Evolutionary conservation across 768 basidiomycete species (phyloP).

Genomic region (Butyriboletus loyo): DNA sequence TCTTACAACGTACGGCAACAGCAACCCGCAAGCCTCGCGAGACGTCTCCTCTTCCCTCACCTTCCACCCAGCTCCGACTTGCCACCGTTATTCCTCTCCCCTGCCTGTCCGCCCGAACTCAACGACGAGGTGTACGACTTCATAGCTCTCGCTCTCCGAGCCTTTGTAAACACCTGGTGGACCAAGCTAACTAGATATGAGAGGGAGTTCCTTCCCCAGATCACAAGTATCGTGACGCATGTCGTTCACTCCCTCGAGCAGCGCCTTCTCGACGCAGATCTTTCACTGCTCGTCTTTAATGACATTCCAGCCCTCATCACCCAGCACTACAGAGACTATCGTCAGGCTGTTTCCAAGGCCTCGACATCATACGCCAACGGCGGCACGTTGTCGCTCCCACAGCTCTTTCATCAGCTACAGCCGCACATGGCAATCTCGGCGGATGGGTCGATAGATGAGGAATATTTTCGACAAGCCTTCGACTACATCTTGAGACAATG

Average conservation of each 20-base stretch:
- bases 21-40: constrained; percentile 40
- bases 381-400: constrained; percentile 56
- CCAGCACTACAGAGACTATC: constrained; percentile 79
- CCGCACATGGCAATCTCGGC: constrained; percentile 77
- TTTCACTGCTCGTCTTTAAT: constrained; percentile 57
- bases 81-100: constrained; percentile 52
- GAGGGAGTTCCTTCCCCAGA: constrained; percentile 75
- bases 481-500: constrained; percentile 72
- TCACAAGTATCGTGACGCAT: constrained; percentile 54
- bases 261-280: constrained; percentile 51
- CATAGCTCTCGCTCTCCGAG: constrained; percentile 74
- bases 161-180: constrained; percentile 85
- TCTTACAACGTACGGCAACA: constrained; percentile 20
- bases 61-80: constrained; percentile 41
- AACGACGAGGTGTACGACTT: constrained; percentile 62
- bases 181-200: constrained; percentile 78
- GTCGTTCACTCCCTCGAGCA: constrained; percentile 61
- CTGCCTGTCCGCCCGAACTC: constrained; percentile 49
- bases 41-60: constrained; percentile 65
- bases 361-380: constrained; percentile 70
- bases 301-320: constrained; percentile 64
- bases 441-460: constrained; percentile 64
- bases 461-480: constrained; percentile 76
- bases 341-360: constrained; percentile 58
- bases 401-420: constrained; percentile 78